A percentile compares a stretch with the other conserved stretches of the same genome.
Evolutionary conservation across 768 basidiomycete genomes (phyloP).

Genomic region (Podaxis mareebaensis): DNA sequence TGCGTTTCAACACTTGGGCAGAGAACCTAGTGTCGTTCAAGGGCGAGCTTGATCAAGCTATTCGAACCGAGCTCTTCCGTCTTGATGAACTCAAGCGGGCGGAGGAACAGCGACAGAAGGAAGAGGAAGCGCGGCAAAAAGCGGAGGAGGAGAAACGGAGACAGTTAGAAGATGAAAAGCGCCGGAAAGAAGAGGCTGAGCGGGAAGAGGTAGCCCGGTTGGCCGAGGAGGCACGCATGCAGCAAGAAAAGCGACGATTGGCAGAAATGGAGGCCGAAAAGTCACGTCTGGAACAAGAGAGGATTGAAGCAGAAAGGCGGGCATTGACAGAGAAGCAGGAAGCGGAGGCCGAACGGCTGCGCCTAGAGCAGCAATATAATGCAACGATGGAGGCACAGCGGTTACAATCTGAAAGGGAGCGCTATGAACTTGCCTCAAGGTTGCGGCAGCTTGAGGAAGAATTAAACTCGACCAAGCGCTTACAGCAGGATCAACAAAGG

Average conservation of each 20-base stretch:
- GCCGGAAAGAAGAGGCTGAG: conserved; percentile 26
- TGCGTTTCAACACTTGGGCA: conserved; percentile 48
- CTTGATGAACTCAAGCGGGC: conserved; percentile 37
- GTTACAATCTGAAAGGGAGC: conserved; percentile 25
- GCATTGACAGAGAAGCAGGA: conserved; percentile 24
- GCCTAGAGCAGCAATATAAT: conserved; percentile 19
- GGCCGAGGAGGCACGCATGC: conserved; percentile 30
- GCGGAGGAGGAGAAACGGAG: conserved; percentile 37
- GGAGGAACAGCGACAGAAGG: conserved; percentile 34
- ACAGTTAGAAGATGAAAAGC: conserved; percentile 33
- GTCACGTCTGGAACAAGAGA: conserved; percentile 28
- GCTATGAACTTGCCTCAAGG: conserved; percentile 11
- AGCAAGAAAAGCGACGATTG: conserved; percentile 28
- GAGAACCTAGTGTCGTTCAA: conserved; percentile 43
- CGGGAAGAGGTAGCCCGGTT: conserved; percentile 29
- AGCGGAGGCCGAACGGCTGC: conserved; percentile 24
- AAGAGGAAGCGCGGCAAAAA: conserved; percentile 36
- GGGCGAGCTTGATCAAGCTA: conserved; percentile 40
- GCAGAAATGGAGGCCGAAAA: conserved; percentile 29
- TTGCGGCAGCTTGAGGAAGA: conserved; percentile 17
- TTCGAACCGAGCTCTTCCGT: conserved; percentile 41
- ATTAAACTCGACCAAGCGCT: conserved; percentile 21
- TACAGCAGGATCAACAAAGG: conserved; percentile 21
- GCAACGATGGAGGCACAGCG: conserved; percentile 27
- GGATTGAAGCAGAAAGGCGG: conserved; percentile 25